These are phyloP conservation scores for Vitis rupestris DNA, from an alignment of 164 flowering plant genomes.

Conservation along the genomic window DNA sequence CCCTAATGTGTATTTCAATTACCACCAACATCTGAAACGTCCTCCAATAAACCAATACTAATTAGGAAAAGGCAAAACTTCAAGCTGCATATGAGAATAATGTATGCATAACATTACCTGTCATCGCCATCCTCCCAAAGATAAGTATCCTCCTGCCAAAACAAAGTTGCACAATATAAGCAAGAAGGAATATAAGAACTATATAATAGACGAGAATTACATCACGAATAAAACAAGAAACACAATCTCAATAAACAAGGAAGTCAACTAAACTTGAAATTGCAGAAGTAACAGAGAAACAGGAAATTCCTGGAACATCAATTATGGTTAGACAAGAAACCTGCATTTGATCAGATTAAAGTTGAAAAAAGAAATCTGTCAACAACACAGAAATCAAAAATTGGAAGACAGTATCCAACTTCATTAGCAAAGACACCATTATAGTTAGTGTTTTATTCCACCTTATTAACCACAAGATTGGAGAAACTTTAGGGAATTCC, in stretches of 20 bases:
- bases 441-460: no score
- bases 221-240: not conserved
- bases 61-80: no score
- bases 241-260: not conserved
- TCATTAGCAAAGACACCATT: no score
- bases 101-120: slow-evolving; percentile 43
- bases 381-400: not conserved
- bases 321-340: no score
- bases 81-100: not conserved
- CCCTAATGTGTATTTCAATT: not conserved
- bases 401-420: not conserved
- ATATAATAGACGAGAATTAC: not conserved
- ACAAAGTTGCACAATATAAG: not conserved
- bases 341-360: not conserved
- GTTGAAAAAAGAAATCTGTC: not conserved
- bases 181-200: not conserved
- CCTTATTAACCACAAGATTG: no score
- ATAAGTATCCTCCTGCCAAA: slow-evolving; percentile 82
- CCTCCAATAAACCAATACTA: no score
- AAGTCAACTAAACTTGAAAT: no score
- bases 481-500: no score
- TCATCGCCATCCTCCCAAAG: slow-evolving; percentile 96
- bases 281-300: no score
- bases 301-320: no score
- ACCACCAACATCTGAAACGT: no score